phyloP scores from a whole-genome alignment of 1,284 basidiomycete species.

The Lignosus rhinocerotis region DNA sequence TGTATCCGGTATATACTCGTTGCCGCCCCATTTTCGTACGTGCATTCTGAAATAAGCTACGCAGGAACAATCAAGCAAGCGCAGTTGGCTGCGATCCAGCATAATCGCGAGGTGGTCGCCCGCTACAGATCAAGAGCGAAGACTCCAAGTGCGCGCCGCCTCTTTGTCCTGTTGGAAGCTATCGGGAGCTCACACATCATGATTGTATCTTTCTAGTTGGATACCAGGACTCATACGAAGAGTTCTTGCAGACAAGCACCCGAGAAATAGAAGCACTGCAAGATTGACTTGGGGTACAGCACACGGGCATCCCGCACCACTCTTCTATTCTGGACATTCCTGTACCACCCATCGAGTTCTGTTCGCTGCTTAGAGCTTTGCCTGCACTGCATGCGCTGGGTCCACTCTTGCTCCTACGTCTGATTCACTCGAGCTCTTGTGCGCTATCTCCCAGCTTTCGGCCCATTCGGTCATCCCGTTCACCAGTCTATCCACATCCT shows the following conservation, averaged over 20 bases:
- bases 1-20: conserved; percentile 59
- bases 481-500: conserved; percentile 65
- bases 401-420: not conserved
- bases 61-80: conserved; percentile 79
- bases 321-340: not conserved
- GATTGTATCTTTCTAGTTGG: conserved; percentile 34
- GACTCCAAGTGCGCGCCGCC: conserved; percentile 44
- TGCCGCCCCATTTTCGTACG: not conserved
- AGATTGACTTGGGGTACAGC: conserved; percentile 40
- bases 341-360: too few species aligned
- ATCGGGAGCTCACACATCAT: not conserved
- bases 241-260: conserved; percentile 54
- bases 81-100: conserved; percentile 70
- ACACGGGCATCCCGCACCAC: not conserved
- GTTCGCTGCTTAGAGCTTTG: conserved; percentile 20
- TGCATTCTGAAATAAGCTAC: not conserved
- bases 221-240: conserved; percentile 60
- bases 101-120: conserved; percentile 70
- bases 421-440: conserved; percentile 1
- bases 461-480: conserved; percentile 34
- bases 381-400: conserved; percentile 5
- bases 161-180: not conserved
- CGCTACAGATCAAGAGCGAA: conserved; percentile 55
- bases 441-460: conserved; percentile 21
- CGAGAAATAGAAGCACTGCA: conserved; percentile 63